Conservation (phyloP, 768 basidiomycete species). For the Tylopilus sp. region DNA sequence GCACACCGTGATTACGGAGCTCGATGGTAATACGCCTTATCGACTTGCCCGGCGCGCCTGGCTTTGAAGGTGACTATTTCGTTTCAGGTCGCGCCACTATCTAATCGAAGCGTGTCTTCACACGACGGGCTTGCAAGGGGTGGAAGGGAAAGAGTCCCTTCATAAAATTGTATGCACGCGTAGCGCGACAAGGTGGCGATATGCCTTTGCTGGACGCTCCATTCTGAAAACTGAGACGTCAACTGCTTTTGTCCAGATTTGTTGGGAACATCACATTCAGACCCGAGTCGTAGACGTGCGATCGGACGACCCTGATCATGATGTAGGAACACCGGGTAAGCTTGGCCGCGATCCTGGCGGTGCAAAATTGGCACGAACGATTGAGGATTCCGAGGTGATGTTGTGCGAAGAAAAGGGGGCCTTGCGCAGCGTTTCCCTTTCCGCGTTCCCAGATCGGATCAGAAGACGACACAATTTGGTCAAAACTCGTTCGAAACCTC, state of each 20-base stretch:
- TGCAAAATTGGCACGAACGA: not conserved
- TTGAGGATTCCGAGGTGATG: slow-evolving; percentile 2
- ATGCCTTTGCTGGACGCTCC: not conserved
- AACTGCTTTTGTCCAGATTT: slow-evolving; percentile 14
- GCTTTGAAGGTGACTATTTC: not conserved
- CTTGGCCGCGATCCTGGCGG: slow-evolving; percentile 1
- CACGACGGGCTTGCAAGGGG: slow-evolving; percentile 18
- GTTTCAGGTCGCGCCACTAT: slow-evolving; percentile 17
- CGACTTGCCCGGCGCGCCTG: not conserved
- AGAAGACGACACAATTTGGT: slow-evolving; percentile 28
- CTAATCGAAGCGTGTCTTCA: slow-evolving; percentile 14
- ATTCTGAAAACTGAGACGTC: not conserved
- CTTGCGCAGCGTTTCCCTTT: not conserved
- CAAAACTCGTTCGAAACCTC: slow-evolving; percentile 25
- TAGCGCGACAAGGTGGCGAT: slow-evolving; percentile 2
- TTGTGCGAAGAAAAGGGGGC: not conserved
- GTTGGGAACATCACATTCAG: too few relatives aligned
- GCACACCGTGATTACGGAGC: slow-evolving; percentile 6
- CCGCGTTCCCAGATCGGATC: slow-evolving; percentile 16
- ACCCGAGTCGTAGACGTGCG: not conserved
- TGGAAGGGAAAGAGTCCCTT: slow-evolving; percentile 8
- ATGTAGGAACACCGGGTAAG: not conserved
- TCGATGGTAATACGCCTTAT: not conserved
- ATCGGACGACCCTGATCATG: slow-evolving; percentile 11
- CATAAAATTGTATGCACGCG: slow-evolving; percentile 8